phyloP scores from a whole-genome alignment of 2,329 filamentous ascomycete species.

The Colletotrichum tofieldiae region DNA sequence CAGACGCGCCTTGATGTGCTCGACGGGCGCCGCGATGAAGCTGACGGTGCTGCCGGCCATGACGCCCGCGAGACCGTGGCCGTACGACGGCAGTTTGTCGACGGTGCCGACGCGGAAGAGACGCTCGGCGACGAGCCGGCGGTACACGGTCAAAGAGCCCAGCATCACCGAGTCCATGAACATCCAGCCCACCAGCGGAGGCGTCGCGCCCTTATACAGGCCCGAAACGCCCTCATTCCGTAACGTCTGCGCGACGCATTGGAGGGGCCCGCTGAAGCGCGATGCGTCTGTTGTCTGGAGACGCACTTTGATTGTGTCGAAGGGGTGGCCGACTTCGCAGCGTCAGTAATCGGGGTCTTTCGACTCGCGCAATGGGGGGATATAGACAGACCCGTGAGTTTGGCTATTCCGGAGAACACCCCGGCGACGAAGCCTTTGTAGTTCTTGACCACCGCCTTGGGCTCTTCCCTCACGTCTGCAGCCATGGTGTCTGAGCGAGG shows the following conservation, averaged over 20 bases:
- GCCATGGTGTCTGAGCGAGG: slow-evolving; percentile 35
- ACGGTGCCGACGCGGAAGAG: slow-evolving; percentile 72
- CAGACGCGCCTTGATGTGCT: slow-evolving; percentile 94
- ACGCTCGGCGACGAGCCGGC: slow-evolving; percentile 84
- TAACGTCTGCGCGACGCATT: slow-evolving; percentile 88
- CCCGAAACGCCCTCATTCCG: slow-evolving; percentile 87
- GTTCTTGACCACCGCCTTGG: slow-evolving; percentile 63
- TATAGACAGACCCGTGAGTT: slow-evolving; percentile 74
- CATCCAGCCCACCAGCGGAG: slow-evolving; percentile 95
- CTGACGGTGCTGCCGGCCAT: slow-evolving; percentile 91
- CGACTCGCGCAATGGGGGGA: neutral
- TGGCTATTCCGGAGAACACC: slow-evolving; percentile 95
- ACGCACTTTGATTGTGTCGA: slow-evolving; percentile 97
- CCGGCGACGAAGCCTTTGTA: slow-evolving; percentile 98
- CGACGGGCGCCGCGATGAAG: slow-evolving; percentile 93
- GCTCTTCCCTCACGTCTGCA: slow-evolving; percentile 49
- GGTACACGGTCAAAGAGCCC: slow-evolving; percentile 91
- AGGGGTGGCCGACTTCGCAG: slow-evolving; percentile 76
- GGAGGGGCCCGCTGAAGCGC: slow-evolving; percentile 88
- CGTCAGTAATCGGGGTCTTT: slow-evolving; percentile 2
- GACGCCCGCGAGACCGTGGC: slow-evolving; percentile 90
- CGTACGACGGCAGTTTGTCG: slow-evolving; percentile 76
- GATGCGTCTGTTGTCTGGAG: slow-evolving; percentile 85
- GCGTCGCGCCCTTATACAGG: slow-evolving; percentile 94
- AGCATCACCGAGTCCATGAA: slow-evolving; percentile 96